Conservation (phyloP, 495 filamentous ascomycete genomes). For the Alectoria sarmentosa region DNA sequence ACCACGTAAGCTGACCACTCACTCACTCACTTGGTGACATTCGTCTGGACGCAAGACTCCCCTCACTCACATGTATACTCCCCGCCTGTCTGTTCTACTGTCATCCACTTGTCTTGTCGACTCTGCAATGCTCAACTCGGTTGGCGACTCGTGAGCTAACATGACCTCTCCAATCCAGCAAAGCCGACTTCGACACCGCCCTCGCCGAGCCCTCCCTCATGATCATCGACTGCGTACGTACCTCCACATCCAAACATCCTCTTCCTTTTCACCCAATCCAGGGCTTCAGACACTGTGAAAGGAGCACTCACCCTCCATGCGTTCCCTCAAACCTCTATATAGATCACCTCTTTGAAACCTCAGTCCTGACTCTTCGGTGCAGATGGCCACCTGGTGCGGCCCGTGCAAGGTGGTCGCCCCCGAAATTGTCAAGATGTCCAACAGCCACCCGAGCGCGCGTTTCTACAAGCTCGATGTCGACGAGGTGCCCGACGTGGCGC, state of each 20-base stretch:
- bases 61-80: conserved; percentile 5
- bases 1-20: conserved; percentile 33
- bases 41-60: too few relatives aligned
- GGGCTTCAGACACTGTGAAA: too few relatives aligned
- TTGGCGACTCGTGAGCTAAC: background rate
- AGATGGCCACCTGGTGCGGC: conserved; percentile 83
- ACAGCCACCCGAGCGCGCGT: conserved; percentile 47
- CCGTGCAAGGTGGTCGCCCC: conserved; percentile 91
- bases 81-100: background rate
- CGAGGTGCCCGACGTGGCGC: conserved; percentile 51
- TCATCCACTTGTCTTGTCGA: too few relatives aligned
- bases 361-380: fast-evolving
- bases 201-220: conserved; percentile 48
- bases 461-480: conserved; percentile 97
- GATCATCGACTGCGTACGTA: conserved; percentile 61
- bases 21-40: background rate
- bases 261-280: background rate
- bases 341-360: too few relatives aligned
- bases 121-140: background rate
- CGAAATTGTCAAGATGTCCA: conserved; percentile 49
- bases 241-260: background rate
- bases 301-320: too few relatives aligned
- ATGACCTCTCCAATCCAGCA: conserved; percentile 45
- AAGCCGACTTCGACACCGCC: conserved; percentile 52
- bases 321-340: too few relatives aligned